Base-by-base conservation (phyloP, 2,329 filamentous ascomycete species). In the Nothopassalora personata region DNA sequence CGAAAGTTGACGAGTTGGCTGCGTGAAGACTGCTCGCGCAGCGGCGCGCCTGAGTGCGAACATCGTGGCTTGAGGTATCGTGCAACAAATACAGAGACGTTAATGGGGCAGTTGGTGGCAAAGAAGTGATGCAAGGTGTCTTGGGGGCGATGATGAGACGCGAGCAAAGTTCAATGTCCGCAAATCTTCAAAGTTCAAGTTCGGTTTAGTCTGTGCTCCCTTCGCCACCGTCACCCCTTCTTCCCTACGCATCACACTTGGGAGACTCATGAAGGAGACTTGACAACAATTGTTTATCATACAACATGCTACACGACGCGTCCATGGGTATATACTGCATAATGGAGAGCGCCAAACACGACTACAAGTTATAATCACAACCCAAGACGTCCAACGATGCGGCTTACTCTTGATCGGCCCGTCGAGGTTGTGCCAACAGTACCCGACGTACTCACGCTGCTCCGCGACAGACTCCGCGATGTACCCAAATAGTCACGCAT, bases 41-140 rank as follows among this genome's bases (percentile, higher is more conserved):
- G 83, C 82, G 64, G 80, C 76, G 68, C 81, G 82, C 61, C 83
- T 82, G 66, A 87, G 75, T 64, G 77, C 76, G 74, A 79, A 81
- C 83, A 83, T 86, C 63, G 46, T 59, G 27, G 27, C 49, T 34
- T 47, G 36, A 45, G 23, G 33, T 43, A 54, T 28, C 19, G 5
- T 39, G 13, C 10, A 28, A 23, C n/a, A 13, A 30, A 1, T 11
- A 28, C 46, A 28, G 46, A 2, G 23, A 23, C 23, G 2, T 23
- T 23, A 23, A 23, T 23, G 23, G 23, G 23, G 23, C 23, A 23
- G 23, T 23, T 23, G 23, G 23, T 23, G 23, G 23, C 23, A 23
- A 23, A 23, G 23, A 23, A 23, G 23, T 23, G 23, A 23, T 23
- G 23, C 2, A 23, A 2, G 23, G 23, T 2, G 23, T 49, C 5